Evolutionary conservation across 352 stramenopile species (phyloP).

Genomic region (Globisporangium megalacanthum): DNA sequence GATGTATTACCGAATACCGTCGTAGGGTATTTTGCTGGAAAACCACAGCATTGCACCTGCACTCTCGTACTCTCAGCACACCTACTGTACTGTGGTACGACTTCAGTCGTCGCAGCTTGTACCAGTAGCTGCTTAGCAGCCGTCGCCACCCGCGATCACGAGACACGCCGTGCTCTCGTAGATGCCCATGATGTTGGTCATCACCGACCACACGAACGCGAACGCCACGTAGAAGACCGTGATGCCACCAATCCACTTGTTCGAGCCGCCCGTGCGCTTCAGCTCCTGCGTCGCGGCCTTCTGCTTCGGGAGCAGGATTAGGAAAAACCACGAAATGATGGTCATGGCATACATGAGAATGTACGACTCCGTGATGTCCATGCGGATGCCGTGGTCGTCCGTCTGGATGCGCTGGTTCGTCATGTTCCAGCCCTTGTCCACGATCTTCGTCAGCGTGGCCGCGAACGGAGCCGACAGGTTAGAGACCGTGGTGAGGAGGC

Average conservation of each 20-base stretch:
- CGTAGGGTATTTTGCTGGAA: too few relatives aligned
- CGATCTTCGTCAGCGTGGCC: constrained; percentile 41
- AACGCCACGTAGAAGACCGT: constrained; percentile 32
- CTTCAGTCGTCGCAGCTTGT: too few relatives aligned
- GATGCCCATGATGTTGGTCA: constrained; percentile 54
- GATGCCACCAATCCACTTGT: constrained; percentile 26
- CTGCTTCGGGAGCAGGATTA: constrained; percentile 43
- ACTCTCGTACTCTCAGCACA: too few relatives aligned
- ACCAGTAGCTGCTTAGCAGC: too few relatives aligned
- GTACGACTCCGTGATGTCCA: constrained; percentile 52
- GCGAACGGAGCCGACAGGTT: constrained; percentile 46
- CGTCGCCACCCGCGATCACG: too few relatives aligned
- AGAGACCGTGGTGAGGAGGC: constrained; percentile 40
- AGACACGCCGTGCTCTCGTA: constrained; percentile 11
- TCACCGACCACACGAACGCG: constrained; percentile 35
- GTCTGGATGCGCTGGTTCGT: constrained; percentile 42
- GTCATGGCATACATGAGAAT: constrained; percentile 53
- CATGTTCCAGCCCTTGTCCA: constrained; percentile 47
- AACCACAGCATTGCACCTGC: too few relatives aligned
- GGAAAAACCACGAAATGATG: constrained; percentile 38
- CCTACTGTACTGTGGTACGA: too few relatives aligned
- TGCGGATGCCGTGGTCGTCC: constrained; percentile 39
- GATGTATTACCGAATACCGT: too few relatives aligned
- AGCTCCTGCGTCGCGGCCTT: constrained; percentile 31
- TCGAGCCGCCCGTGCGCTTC: constrained; percentile 29